A percentile compares a stretch with the other conserved stretches of the same genome.
phyloP scores from a whole-genome alignment of 83 land plant genomes.

The Isoetes engelmannii region DNA sequence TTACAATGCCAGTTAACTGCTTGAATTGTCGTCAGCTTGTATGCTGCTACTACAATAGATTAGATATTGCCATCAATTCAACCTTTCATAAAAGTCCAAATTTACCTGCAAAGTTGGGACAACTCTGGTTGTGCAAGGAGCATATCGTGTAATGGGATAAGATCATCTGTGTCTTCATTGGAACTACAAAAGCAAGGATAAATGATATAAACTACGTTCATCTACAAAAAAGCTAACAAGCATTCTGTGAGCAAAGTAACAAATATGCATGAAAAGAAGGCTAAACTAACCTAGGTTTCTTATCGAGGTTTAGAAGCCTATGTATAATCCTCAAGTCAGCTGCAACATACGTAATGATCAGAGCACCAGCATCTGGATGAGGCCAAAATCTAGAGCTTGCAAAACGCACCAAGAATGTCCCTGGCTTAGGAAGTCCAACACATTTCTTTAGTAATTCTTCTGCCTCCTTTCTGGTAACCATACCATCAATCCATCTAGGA shows the following conservation, averaged over 20 bases:
- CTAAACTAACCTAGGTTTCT: slow-evolving; percentile 20
- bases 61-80: too few species aligned
- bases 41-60: too few species aligned
- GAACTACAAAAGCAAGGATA: slow-evolving; percentile 17
- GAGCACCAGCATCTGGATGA: slow-evolving; percentile 90
- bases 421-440: slow-evolving; percentile 46
- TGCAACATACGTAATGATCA: slow-evolving; percentile 76
- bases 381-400: slow-evolving; percentile 90
- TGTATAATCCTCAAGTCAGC: slow-evolving; percentile 49
- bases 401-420: slow-evolving; percentile 76
- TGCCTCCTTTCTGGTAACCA: slow-evolving; percentile 76
- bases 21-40: too few species aligned
- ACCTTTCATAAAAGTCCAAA: too few species aligned
- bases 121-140: slow-evolving; percentile 68
- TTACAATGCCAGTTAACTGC: too few species aligned
- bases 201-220: background rate
- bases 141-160: slow-evolving; percentile 47
- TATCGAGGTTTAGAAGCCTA: slow-evolving; percentile 53
- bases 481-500: slow-evolving; percentile 86
- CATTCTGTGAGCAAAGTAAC: background rate
- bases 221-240: background rate
- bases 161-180: slow-evolving; percentile 13
- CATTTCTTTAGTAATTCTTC: slow-evolving; percentile 56
- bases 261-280: slow-evolving; percentile 5
- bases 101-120: slow-evolving; percentile 55